These are phyloP conservation scores for Candida koratica DNA, from an alignment of 805 yeast genomes.

Conservation along the genomic window DNA sequence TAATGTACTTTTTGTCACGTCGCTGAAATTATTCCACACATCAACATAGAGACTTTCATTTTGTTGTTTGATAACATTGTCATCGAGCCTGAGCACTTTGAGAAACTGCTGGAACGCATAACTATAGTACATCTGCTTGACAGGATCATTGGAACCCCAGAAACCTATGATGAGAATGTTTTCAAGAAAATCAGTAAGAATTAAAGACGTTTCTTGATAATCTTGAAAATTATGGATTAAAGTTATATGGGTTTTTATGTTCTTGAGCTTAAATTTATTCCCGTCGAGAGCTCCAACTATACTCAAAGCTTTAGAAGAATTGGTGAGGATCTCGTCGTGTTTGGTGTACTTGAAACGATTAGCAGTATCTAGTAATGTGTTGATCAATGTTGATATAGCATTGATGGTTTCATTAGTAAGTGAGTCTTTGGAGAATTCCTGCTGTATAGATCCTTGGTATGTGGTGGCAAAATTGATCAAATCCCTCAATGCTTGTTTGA, in stretches of 20 bases:
- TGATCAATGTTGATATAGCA: slow-evolving; percentile 43
- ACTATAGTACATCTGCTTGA: slow-evolving; percentile 77
- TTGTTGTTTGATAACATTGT: slow-evolving; percentile 3
- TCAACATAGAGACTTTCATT: slow-evolving; percentile 15
- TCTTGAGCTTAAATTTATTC: slow-evolving; percentile 46
- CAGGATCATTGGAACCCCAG: slow-evolving; percentile 87
- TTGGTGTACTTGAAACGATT: slow-evolving; percentile 49
- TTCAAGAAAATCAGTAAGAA: slow-evolving; percentile 63
- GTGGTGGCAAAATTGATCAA: slow-evolving; percentile 49
- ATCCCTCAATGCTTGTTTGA: slow-evolving; percentile 67
- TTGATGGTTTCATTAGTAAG: slow-evolving; percentile 7
- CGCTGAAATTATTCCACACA: slow-evolving; percentile 65
- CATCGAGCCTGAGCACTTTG: slow-evolving; percentile 51
- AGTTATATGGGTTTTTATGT: slow-evolving; percentile 42
- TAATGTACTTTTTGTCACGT: slow-evolving; percentile 65
- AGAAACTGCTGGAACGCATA: slow-evolving; percentile 85
- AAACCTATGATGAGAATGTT: slow-evolving; percentile 74
- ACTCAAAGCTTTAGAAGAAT: slow-evolving; percentile 69
- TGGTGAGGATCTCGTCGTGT: slow-evolving; percentile 47
- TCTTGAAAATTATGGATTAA: slow-evolving; percentile 62
- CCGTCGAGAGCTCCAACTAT: slow-evolving; percentile 74
- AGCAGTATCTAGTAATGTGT: slow-evolving; percentile 53
- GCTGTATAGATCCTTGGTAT: slow-evolving; percentile 48
- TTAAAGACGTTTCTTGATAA: slow-evolving; percentile 56
- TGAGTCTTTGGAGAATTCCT: slow-evolving; percentile 23